Base-by-base conservation (phyloP, 352 stramenopile species). In the Globisporangium cystogenes region DNA sequence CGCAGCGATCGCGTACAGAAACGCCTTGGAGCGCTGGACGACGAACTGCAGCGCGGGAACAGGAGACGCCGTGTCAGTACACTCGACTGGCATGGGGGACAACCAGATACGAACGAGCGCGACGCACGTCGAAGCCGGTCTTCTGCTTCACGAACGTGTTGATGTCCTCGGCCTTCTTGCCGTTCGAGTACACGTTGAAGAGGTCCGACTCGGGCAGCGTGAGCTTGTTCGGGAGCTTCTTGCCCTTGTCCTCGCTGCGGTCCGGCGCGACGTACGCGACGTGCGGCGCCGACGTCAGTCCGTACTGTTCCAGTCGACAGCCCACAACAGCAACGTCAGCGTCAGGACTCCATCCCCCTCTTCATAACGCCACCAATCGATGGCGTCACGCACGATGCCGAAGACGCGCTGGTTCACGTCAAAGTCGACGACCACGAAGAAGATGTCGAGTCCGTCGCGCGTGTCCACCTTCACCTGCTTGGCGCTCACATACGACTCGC, bases 381-480 rank as follows among this genome's bases (percentile, higher is more conserved):
- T 39, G 33, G 31, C 31, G 12, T 36, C 14, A 39, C 33, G 45
- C 62, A 85, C 76, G 53, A 86, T 66, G 36, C 72, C 76, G 54
- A 90, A 93, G 10, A 74, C 67, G 18, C 76, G 55, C 59, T 86
- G 75, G 60, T 87, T 89, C 21, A 51, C 31, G 35, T 90, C 79
- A 68, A 88, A 91, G 62, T 94, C 81, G 33, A 88, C 79, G 48
- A 92, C 48, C 46, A 54, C 80, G 47, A 89, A 94, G 57, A 87
- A 82, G 8, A 94, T 60, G 33, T 90, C 81, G 43, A 91, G 67
- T 0, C 81, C 81, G 52, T 92, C 83, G 42, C 77, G 74, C 18
- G 81, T 90, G 58, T 87, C 75, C 27, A 90, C 62, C 47, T 87
- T 83, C 46, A 77, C 60, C 59, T 90, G 77, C 60, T 87, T 86